Percentiles rank a stretch among this genome's conserved stretches.
Evolutionary conservation across 2,329 filamentous ascomycete species (phyloP).

Genomic region (Aspergillus puulaauensis): DNA sequence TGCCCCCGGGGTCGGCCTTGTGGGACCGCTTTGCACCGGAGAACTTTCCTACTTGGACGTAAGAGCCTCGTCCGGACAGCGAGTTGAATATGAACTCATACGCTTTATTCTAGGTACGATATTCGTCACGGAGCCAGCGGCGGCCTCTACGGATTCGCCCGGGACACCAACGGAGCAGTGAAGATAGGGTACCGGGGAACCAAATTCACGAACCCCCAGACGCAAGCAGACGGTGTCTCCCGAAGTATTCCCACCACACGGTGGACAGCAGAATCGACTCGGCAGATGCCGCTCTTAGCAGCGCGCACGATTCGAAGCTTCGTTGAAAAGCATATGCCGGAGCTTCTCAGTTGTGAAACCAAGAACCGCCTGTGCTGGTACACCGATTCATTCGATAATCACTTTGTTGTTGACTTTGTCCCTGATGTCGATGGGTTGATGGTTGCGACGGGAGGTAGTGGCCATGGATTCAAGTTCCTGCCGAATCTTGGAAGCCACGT

Average conservation of each 20-base stretch:
- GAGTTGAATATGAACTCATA: too few relatives aligned
- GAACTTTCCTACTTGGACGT: slow-evolving; percentile 49
- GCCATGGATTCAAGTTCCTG: slow-evolving; percentile 63
- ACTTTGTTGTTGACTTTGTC: slow-evolving; percentile 56
- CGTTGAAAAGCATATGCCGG: slow-evolving; percentile 44
- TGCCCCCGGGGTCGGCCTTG: slow-evolving; percentile 41
- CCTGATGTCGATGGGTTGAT: slow-evolving; percentile 53
- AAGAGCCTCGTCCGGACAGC: background rate
- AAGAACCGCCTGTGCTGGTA: slow-evolving; percentile 56
- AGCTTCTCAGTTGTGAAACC: slow-evolving; percentile 39
- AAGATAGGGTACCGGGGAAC: slow-evolving; percentile 54
- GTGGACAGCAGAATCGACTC: slow-evolving; percentile 27
- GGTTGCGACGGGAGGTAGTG: slow-evolving; percentile 61
- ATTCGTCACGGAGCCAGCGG: slow-evolving; percentile 37
- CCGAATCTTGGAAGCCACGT: slow-evolving; percentile 59
- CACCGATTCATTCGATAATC: slow-evolving; percentile 55
- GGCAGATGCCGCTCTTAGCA: slow-evolving; percentile 27
- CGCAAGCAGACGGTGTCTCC: slow-evolving; percentile 36
- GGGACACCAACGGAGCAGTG: slow-evolving; percentile 44
- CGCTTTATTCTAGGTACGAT: slow-evolving; percentile 14
- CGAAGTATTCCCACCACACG: slow-evolving; percentile 44
- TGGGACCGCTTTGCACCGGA: slow-evolving; percentile 43
- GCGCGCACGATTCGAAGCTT: slow-evolving; percentile 32
- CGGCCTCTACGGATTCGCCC: slow-evolving; percentile 52
- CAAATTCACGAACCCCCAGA: slow-evolving; percentile 50